A percentile compares a stretch with the other conserved stretches of the same genome.
phyloP scores from a whole-genome alignment of 1,139 yeast species.

The Yamadazyma atlantica region DNA sequence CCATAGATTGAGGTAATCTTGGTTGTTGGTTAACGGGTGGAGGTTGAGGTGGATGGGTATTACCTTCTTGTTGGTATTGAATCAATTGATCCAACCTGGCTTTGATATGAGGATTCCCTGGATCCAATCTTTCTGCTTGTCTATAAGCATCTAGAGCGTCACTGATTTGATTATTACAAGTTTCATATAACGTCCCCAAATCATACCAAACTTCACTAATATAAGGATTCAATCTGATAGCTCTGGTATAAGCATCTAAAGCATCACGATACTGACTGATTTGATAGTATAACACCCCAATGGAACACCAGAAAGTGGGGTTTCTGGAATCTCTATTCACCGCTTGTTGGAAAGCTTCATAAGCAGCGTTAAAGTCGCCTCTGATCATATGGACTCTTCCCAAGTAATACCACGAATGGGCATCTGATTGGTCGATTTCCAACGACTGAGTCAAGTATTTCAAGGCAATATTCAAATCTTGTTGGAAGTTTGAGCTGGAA shows the following conservation, averaged over 20 bases:
- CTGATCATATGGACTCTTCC: slow-evolving; percentile 97
- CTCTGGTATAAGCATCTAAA: slow-evolving; percentile 94
- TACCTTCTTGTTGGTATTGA: slow-evolving; percentile 73
- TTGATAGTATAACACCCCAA: slow-evolving; percentile 94
- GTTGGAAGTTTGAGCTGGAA: slow-evolving; percentile 30
- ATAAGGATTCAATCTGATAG: slow-evolving; percentile 91
- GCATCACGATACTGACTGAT: slow-evolving; percentile 96
- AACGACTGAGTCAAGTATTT: slow-evolving; percentile 80
- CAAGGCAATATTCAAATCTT: slow-evolving; percentile 82
- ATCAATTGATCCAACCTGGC: slow-evolving; percentile 85
- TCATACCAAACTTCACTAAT: slow-evolving; percentile 98
- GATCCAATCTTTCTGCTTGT: slow-evolving; percentile 94
- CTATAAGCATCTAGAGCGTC: slow-evolving; percentile 97
- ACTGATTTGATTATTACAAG: slow-evolving; percentile 91
- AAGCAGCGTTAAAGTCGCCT: slow-evolving; percentile 92
- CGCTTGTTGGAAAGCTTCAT: slow-evolving; percentile 98
- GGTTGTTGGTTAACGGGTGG: slow-evolving; percentile 66
- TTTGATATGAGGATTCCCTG: slow-evolving; percentile 90
- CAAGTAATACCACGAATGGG: slow-evolving; percentile 94
- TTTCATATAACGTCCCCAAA: slow-evolving; percentile 92
- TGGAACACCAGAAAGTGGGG: slow-evolving; percentile 98
- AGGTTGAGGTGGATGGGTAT: slow-evolving; percentile 64
- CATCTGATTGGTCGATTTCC: slow-evolving; percentile 87
- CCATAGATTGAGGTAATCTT: slow-evolving; percentile 57
- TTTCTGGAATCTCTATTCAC: slow-evolving; percentile 94